Conservation (phyloP, 345 rosid species). For the Adansonia digitata region DNA sequence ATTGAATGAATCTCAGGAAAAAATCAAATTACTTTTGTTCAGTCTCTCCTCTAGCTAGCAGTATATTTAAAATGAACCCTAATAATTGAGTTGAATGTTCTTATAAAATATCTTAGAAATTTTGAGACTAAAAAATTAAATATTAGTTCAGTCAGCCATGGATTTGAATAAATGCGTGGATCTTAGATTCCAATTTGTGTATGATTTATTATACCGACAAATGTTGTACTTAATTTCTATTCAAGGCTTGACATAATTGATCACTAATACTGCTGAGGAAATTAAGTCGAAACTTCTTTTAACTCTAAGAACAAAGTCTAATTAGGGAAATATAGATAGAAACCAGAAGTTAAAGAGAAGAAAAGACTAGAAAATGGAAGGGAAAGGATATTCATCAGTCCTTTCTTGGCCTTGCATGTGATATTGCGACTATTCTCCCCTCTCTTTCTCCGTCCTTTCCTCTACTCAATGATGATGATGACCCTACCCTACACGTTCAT, state of each 20-base stretch:
- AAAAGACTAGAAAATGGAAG: neutral
- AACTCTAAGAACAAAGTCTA: neutral
- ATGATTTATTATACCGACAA: too few relatives aligned
- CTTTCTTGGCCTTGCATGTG: neutral
- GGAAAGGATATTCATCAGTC: neutral
- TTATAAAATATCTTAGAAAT: neutral
- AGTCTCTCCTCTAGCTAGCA: neutral
- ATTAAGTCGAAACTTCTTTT: neutral
- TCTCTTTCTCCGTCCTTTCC: too few relatives aligned
- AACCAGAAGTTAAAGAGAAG: neutral
- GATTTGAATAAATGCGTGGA: too few relatives aligned
- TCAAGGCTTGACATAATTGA: neutral
- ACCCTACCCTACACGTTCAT: conserved; percentile 13
- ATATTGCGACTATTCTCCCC: neutral
- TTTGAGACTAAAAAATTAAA: neutral
- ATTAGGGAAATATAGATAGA: neutral
- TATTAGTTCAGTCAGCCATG: too few relatives aligned
- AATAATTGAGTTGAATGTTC: too few relatives aligned
- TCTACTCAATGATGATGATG: conserved; percentile 2
- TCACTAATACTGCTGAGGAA: neutral
- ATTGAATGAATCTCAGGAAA: neutral
- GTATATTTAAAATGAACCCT: neutral
- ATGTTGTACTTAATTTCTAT: neutral
- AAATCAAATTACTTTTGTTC: neutral
- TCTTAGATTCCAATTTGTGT: too few relatives aligned